Base-by-base conservation (phyloP, 2,329 filamentous ascomycete genomes). In the Cordyceps pruinosa region DNA sequence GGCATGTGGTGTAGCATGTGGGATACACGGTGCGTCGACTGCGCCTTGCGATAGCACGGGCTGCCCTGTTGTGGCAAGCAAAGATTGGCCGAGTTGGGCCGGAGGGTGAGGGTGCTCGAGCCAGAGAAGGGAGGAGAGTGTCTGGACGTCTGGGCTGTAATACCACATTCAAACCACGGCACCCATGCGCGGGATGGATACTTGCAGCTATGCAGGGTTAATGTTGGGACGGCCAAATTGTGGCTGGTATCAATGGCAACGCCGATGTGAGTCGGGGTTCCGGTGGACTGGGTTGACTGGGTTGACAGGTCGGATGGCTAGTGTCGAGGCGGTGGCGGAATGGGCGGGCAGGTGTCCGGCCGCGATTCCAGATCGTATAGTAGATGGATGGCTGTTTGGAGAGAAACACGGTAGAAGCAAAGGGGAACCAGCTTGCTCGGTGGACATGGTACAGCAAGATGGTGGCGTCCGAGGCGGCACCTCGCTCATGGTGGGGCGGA, bases 1-100 rank as follows among this genome's bases (percentile, higher is more conserved):
- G 26, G 9, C 53, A 41, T 56, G 45, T 30, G 34, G 26, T 35
- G 53, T 56, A 28, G 35, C 35, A 48, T 56, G 23, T 46, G 45
- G 35, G 35, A 56, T 42, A 28, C 45, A 21, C 35, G 10, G 21
- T 15, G 19, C 35, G 9, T 32, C 52, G 17, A 26, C 52, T n/a
- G 21, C n/a, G 53, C n/a, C 25, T 26, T 26, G 4, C 19, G 23
- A 44, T 28, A n/a, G 17, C 28, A 44, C 35, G 12, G 8, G 15
- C 10, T 37, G 21, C 35, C 54, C 25, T 26, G 45, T 17, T 9
- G 34, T 41, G 45, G 37, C 35, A 42, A 34, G 35, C 41, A 56
- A 37, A 15, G 26, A 30, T 17, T 17, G 34, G 35, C 34, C 17
- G 12, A 32, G 34, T 34, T 32, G 1, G 44, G 53, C 19, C n/a